Conservation (phyloP, 805 yeast species). For the Pichia occidentalis region DNA sequence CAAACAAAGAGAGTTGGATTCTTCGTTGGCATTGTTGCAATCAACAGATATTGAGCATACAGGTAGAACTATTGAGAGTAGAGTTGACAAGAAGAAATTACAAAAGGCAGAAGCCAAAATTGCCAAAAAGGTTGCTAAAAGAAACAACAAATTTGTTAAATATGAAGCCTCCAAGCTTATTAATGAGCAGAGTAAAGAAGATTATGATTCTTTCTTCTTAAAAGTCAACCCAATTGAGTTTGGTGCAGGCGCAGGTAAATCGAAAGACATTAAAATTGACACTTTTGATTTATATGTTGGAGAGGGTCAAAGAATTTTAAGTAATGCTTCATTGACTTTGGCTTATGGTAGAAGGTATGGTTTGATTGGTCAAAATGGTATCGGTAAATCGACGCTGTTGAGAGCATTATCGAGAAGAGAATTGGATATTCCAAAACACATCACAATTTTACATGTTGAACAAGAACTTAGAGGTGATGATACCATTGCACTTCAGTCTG, state of each 20-base stretch:
- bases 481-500: constrained; percentile 83
- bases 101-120: constrained; percentile 97
- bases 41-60: constrained; percentile 86
- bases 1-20: constrained; percentile 65
- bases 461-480: constrained; percentile 97
- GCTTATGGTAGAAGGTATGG: constrained; percentile 95
- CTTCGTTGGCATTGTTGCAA: constrained; percentile 70
- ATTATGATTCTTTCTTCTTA: constrained; percentile 91
- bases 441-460: constrained; percentile 92
- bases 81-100: constrained; percentile 93
- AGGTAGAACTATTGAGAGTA: constrained; percentile 85
- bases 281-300: constrained; percentile 93
- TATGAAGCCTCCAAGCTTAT: constrained; percentile 93
- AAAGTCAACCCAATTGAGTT: constrained; percentile 93
- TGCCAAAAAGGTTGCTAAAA: constrained; percentile 93
- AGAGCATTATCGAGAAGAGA: constrained; percentile 93
- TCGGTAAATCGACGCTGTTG: constrained; percentile 93
- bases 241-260: constrained; percentile 86
- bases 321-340: constrained; percentile 80
- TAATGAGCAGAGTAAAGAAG: constrained; percentile 54
- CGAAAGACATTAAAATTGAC: constrained; percentile 93
- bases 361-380: constrained; percentile 98
- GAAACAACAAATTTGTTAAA: constrained; percentile 69
- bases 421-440: constrained; percentile 87
- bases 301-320: constrained; percentile 85